These are phyloP conservation scores for Stygiomarasmius scandens DNA, from an alignment of 1,284 basidiomycete species.

Conservation along the genomic window DNA sequence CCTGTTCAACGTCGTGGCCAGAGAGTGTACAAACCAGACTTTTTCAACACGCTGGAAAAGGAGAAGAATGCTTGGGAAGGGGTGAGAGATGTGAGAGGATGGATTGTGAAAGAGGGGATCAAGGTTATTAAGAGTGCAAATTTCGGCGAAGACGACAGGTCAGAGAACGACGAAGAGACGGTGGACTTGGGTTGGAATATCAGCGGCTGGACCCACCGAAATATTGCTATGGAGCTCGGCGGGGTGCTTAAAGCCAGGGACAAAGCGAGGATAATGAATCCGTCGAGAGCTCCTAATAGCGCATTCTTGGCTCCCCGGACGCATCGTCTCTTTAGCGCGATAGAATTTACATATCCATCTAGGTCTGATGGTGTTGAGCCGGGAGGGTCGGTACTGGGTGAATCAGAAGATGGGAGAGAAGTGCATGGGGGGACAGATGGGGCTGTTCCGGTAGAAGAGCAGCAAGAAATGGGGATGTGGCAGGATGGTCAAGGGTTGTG, in stretches of 20 bases:
- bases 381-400: slow-evolving; percentile 15
- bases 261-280: neutral
- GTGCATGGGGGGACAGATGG: slow-evolving; percentile 23
- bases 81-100: slow-evolving; percentile 56
- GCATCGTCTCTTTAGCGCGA: slow-evolving; percentile 57
- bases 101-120: slow-evolving; percentile 47
- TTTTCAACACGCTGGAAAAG: slow-evolving; percentile 60
- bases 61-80: slow-evolving; percentile 61
- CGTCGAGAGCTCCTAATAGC: neutral
- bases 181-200: slow-evolving; percentile 24
- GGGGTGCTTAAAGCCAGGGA: slow-evolving; percentile 56
- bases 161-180: neutral
- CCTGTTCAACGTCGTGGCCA: slow-evolving; percentile 82
- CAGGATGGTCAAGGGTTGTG: slow-evolving; percentile 21
- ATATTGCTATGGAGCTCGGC: slow-evolving; percentile 63
- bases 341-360: slow-evolving; percentile 45
- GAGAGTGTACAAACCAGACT: slow-evolving; percentile 77
- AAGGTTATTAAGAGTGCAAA: slow-evolving; percentile 19
- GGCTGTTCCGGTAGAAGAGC: slow-evolving; percentile 26
- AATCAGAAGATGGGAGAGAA: slow-evolving; percentile 33
- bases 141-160: neutral
- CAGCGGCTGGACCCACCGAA: slow-evolving; percentile 55
- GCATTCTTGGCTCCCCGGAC: slow-evolving; percentile 37
- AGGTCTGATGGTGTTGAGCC: slow-evolving; percentile 22
- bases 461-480: slow-evolving; percentile 27